Evolutionary conservation across 208 protist genomes (phyloP).

Genomic region (Acanthamoeba culbertsoni): DNA sequence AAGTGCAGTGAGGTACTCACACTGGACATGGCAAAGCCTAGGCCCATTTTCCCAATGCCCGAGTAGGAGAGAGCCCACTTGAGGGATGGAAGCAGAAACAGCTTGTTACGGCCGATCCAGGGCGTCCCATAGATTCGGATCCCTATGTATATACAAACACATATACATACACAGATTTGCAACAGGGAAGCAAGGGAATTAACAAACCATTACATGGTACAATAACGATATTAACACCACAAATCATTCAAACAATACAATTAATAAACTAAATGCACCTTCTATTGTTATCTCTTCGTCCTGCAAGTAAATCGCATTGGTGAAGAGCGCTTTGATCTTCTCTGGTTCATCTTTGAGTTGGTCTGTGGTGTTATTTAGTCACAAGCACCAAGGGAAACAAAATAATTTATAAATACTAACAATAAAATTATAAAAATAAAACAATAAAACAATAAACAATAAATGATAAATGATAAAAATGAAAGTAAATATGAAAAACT

Average conservation of each 20-base stretch:
- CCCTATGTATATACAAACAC: background rate
- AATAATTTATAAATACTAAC: no score
- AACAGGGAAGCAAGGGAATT: no score
- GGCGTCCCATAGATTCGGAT: background rate
- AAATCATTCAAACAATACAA: no score
- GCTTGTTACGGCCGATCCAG: background rate
- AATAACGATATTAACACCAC: no score
- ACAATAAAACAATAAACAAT: no score
- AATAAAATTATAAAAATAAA: no score
- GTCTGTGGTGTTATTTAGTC: no score
- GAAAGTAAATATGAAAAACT: background rate
- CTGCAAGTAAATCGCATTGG: conserved; percentile 41
- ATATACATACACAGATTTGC: background rate
- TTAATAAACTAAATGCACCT: background rate
- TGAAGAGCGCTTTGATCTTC: conserved; percentile 34
- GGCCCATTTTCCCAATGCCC: conserved; percentile 6
- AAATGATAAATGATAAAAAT: no score
- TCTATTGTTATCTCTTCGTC: conserved; percentile 6
- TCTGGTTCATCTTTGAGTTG: background rate
- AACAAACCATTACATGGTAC: no score
- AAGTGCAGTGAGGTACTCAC: background rate
- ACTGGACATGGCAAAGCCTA: conserved; percentile 13
- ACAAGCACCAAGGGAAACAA: no score
- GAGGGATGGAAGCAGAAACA: conserved; percentile 3
- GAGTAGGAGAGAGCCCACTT: conserved; percentile 3